Conservation (phyloP, 139 green algal species). For the Picochlorum sp. region DNA sequence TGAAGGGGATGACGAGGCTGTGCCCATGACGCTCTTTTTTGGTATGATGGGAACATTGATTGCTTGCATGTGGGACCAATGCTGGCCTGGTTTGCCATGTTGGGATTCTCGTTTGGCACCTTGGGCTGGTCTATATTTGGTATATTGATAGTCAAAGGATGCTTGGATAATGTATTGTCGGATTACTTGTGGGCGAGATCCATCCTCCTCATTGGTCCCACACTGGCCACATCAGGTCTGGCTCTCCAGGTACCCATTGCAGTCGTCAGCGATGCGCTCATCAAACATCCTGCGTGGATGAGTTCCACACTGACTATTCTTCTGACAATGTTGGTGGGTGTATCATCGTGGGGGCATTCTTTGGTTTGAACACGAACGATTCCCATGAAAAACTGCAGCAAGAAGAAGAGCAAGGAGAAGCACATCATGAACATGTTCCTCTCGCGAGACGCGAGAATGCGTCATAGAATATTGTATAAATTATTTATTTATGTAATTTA, state of each 20-base stretch:
- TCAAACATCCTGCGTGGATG: constrained; percentile 45
- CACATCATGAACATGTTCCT: background rate
- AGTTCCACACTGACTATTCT: constrained; percentile 10
- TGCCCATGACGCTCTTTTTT: constrained; percentile 67
- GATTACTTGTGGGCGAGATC: constrained; percentile 94
- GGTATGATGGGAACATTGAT: constrained; percentile 70
- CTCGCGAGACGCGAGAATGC: background rate
- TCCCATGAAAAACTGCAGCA: no score
- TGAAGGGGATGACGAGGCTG: constrained; percentile 38
- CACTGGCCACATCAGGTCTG: constrained; percentile 77
- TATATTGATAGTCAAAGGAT: constrained; percentile 37
- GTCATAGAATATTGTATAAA: background rate
- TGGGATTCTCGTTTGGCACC: constrained; percentile 16
- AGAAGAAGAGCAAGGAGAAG: background rate
- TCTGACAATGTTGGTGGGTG: constrained; percentile 48
- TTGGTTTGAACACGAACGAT: constrained; percentile 30
- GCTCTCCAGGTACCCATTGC: constrained; percentile 68
- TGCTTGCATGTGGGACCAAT: constrained; percentile 30
- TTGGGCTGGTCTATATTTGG: constrained; percentile 26
- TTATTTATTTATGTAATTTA: background rate
- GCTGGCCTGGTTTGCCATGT: constrained; percentile 9
- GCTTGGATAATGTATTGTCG: constrained; percentile 90
- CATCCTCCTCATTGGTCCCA: constrained; percentile 85
- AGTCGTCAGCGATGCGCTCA: constrained; percentile 24
- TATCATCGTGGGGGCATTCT: constrained; percentile 63